phyloP scores from a whole-genome alignment of 176 grass and related monocot genomes.

The barley (Hordeum vulgare) region MorexV3_pseudomolecules_assembly NC_058519.1:476752957-476753456 shows the following conservation, averaged over 20 bases:
- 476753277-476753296: slow-evolving; percentile 99
- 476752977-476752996: slow-evolving; percentile 72
- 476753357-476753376: background rate
- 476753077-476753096: slow-evolving; percentile 65
- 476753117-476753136: too few relatives aligned
- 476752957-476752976: slow-evolving; percentile 51
- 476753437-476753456: background rate
- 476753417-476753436: background rate
- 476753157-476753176: too few relatives aligned
- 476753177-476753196: too few relatives aligned
- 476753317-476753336: background rate
- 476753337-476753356: background rate
- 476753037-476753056: slow-evolving; percentile 74
- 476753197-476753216: slow-evolving; percentile 40
- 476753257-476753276: slow-evolving; percentile 66
- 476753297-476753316: slow-evolving; percentile 86
- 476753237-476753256: slow-evolving; percentile 85
- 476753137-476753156: background rate
- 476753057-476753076: slow-evolving; percentile 59
- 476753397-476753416: background rate
- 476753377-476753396: background rate
- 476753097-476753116: slow-evolving; percentile 43
- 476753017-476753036: slow-evolving; percentile 86
- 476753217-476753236: slow-evolving; percentile 89
- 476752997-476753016: slow-evolving; percentile 60